Base-by-base conservation (phyloP, 768 basidiomycete species). In the Boletellus emodensis region DNA sequence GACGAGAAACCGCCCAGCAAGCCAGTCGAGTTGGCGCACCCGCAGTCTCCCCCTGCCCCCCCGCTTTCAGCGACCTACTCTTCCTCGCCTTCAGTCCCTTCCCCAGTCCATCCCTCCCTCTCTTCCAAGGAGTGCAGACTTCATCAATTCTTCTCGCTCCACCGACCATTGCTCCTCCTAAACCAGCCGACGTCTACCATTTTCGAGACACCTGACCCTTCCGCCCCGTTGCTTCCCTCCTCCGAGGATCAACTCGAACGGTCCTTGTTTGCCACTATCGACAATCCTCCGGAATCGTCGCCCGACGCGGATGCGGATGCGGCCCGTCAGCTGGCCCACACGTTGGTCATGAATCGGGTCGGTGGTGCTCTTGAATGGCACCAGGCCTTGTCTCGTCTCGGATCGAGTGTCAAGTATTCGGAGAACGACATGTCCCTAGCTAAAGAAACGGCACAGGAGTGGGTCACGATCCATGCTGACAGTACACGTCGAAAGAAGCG, bases 111-210 rank as follows among this genome's bases (percentile, higher is more conserved):
- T 56, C 84, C 83, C 1, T 57, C 77, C 22, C 59, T 90, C 48
- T 80, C 75, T 47, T 63, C 84, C 11, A 81, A 83, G 54, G 87
- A 87, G 57, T 83, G 87, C 68, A 86, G 83, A 61, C 76, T 90
- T 11, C 88, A 91, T 63, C 85, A 87, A 47, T 92, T 93, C 69
- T 92, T 93, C 71, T 81, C 90, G 3, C 72, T 90, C 30, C 84
- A 92, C 60, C 80, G 90, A 12, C 90, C 90, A 1, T 74, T 92
- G 2, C 79, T 91, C 18, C 78, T 87, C 34, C 74, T 91, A 38
- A 71, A 77, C 26, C 78, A 84, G 53, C 82, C 88, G 0, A 58
- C 81, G 0, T 72, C 80, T 9, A 70, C 82, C 49, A 73, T 90
- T 49, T 78, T 79, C 52, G 75, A 77, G 36, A 54, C 72, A 12